Evolutionary conservation across 108 stramenopile species (phyloP).

Genomic region (Pseudonitzschia multistriata): DNA sequence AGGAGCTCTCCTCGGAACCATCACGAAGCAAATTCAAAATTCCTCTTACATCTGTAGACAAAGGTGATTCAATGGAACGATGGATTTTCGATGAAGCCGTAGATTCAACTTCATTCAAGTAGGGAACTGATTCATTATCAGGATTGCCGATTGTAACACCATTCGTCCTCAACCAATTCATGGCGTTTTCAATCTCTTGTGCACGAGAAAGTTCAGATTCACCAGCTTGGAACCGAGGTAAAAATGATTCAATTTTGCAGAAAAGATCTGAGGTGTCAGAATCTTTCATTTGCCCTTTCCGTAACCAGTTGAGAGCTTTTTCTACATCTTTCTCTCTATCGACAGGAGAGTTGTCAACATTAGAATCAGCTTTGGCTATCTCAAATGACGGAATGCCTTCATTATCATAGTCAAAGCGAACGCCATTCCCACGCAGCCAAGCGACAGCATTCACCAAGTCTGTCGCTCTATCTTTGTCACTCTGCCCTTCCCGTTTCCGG

Average conservation of each 20-base stretch:
- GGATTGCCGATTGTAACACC: conserved; percentile 4
- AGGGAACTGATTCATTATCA: conserved; percentile 7
- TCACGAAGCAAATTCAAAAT: conserved; percentile 36
- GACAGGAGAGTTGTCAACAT: conserved; percentile 16
- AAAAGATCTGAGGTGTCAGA: conserved; percentile 20
- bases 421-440: conserved; percentile 30
- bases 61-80: conserved; percentile 11
- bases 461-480: conserved; percentile 23
- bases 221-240: conserved; percentile 17
- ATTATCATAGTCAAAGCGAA: conserved; percentile 16
- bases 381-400: conserved; percentile 13
- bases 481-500: conserved; percentile 18
- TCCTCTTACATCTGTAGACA: conserved; percentile 23
- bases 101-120: conserved; percentile 1
- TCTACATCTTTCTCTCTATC: conserved; percentile 31
- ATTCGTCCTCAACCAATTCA: conserved; percentile 31
- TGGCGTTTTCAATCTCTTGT: conserved; percentile 23
- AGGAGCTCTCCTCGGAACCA: background rate
- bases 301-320: conserved; percentile 36
- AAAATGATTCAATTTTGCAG: conserved; percentile 22
- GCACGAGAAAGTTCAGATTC: conserved; percentile 25
- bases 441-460: conserved; percentile 17
- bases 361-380: background rate
- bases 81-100: background rate
- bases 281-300: conserved; percentile 29